phyloP scores from a whole-genome alignment of 108 stramenopile species.

The Nannochloropsis gaditana region DNA sequence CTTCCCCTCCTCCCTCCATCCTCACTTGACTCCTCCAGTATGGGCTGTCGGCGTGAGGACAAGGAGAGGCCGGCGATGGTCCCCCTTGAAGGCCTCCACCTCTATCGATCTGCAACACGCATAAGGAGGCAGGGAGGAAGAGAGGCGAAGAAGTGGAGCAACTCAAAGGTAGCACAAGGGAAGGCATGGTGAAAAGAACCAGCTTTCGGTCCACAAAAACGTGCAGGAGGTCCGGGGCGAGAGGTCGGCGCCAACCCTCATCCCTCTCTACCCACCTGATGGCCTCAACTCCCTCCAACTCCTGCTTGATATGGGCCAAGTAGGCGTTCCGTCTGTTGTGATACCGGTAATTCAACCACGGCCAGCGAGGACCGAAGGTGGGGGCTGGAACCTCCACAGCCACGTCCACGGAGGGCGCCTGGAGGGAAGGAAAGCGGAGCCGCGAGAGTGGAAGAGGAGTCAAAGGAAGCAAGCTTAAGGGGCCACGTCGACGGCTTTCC shows the following conservation, averaged over 20 bases:
- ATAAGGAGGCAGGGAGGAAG: neutral
- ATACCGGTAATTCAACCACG: neutral
- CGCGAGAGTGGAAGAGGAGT: neutral
- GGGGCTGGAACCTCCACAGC: neutral
- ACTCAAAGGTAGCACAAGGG: neutral
- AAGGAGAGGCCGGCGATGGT: neutral
- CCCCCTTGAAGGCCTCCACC: slow-evolving; percentile 6
- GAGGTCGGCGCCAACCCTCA: neutral
- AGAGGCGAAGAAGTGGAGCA: neutral
- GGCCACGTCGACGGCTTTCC: neutral
- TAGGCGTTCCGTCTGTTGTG: slow-evolving; percentile 4
- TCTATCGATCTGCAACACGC: neutral
- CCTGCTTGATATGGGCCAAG: neutral
- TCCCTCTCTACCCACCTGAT: neutral
- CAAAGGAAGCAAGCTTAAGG: neutral
- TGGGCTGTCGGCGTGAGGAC: neutral
- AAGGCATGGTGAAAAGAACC: neutral
- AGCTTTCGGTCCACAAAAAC: neutral
- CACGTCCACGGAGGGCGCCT: neutral
- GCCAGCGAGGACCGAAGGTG: neutral
- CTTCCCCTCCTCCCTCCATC: neutral
- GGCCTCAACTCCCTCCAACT: neutral
- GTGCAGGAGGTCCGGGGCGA: neutral
- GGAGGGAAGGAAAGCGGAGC: neutral
- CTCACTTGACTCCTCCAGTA: slow-evolving; percentile 19